A percentile compares a stretch with the other conserved stretches of the same genome.
Evolutionary conservation across 495 filamentous ascomycete species (phyloP).

Genomic region (Aspergillus conjunctus): DNA sequence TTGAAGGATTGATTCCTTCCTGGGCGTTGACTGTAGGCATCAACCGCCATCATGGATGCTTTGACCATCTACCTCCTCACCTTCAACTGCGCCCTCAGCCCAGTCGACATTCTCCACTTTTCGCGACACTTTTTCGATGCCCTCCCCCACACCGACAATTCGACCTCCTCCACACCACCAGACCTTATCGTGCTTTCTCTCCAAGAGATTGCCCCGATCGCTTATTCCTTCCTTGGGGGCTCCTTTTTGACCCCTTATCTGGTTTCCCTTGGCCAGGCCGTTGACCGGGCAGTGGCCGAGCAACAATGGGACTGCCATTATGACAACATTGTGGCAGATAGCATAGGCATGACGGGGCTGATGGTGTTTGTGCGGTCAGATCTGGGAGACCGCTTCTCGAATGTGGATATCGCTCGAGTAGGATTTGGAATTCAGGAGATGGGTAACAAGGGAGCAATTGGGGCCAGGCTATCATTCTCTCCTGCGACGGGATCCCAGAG

Average conservation of each 20-base stretch:
- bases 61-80: slow-evolving; percentile 74
- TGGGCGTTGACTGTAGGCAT: too few species aligned
- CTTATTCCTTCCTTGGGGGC: slow-evolving; percentile 83
- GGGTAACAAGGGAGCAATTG: slow-evolving; percentile 95
- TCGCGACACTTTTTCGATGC: slow-evolving; percentile 71
- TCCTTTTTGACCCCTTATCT: slow-evolving; percentile 78
- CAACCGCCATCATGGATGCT: slow-evolving; percentile 42
- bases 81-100: slow-evolving; percentile 80
- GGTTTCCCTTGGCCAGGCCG: slow-evolving; percentile 62
- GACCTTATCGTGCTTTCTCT: slow-evolving; percentile 76
- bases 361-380: slow-evolving; percentile 73
- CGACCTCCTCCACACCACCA: slow-evolving; percentile 44
- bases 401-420: slow-evolving; percentile 69
- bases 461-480: slow-evolving; percentile 66
- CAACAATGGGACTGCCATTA: slow-evolving; percentile 45
- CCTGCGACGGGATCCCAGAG: slow-evolving; percentile 30
- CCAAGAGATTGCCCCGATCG: slow-evolving; percentile 87
- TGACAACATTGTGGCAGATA: slow-evolving; percentile 57
- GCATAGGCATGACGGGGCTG: slow-evolving; percentile 86
- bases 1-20: too few species aligned
- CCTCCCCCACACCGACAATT: slow-evolving; percentile 52
- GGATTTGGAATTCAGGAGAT: slow-evolving; percentile 82
- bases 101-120: slow-evolving; percentile 65
- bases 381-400: slow-evolving; percentile 54
- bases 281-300: slow-evolving; percentile 63